Evolutionary conservation across 768 basidiomycete species (phyloP).

Genomic region (Boletus insuetus): DNA sequence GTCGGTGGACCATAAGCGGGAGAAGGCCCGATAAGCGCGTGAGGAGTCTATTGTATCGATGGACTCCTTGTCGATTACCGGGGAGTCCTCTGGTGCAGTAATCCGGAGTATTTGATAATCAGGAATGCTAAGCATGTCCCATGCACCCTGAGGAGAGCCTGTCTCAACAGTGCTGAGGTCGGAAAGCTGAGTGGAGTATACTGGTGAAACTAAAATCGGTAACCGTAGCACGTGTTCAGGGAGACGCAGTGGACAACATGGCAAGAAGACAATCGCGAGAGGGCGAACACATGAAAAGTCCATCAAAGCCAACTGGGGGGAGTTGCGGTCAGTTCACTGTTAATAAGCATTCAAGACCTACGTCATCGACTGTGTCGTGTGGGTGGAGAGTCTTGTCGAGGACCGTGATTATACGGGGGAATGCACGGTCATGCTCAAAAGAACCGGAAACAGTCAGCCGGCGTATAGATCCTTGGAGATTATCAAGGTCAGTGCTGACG

Average conservation of each 20-base stretch:
- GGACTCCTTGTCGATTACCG: slow-evolving; percentile 47
- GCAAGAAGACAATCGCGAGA: slow-evolving; percentile 67
- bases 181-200: slow-evolving; percentile 19
- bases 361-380: slow-evolving; percentile 19
- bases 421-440: slow-evolving; percentile 22
- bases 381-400: slow-evolving; percentile 35
- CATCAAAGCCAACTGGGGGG: slow-evolving; percentile 39
- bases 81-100: slow-evolving; percentile 29
- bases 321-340: slow-evolving; percentile 30
- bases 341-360: slow-evolving; percentile 25
- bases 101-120: slow-evolving; percentile 40
- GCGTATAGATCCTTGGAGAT: slow-evolving; percentile 22
- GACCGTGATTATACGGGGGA: slow-evolving; percentile 36
- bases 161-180: slow-evolving; percentile 27
- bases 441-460: slow-evolving; percentile 27
- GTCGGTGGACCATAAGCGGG: slow-evolving; percentile 40
- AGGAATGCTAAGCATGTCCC: slow-evolving; percentile 45
- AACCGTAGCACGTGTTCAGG: slow-evolving; percentile 51
- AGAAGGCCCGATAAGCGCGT: slow-evolving; percentile 44
- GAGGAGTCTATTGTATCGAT: slow-evolving; percentile 42
- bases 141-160: slow-evolving; percentile 36
- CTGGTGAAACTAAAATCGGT: slow-evolving; percentile 46
- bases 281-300: slow-evolving; percentile 46
- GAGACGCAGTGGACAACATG: slow-evolving; percentile 39
- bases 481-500: slow-evolving; percentile 19